A percentile compares a stretch with the other conserved stretches of the same genome.
Evolutionary conservation across 164 flowering plant genomes (phyloP).

Genomic region (Dillenia turbinata): DNA sequence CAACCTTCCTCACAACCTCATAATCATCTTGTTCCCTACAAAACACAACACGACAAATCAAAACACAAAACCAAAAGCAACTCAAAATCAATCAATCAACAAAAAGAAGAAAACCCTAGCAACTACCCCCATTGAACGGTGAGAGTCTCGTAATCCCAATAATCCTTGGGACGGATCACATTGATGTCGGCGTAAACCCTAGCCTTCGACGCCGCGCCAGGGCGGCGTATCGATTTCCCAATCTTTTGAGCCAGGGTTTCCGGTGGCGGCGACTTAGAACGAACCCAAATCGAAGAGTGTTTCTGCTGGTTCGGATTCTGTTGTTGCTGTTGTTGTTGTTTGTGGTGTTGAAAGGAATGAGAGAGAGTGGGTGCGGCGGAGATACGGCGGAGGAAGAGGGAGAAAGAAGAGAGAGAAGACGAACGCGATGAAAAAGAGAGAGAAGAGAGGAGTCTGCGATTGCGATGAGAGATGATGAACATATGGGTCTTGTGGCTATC

Average conservation of each 20-base stretch:
- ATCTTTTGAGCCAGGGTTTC: conserved; percentile 92
- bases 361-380: conserved; percentile 4
- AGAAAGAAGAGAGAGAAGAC: conserved; percentile 5
- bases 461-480: conserved; percentile 17
- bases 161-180: conserved; percentile 84
- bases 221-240: conserved; percentile 75
- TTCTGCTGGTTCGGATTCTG: conserved; percentile 7
- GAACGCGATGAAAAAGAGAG: conserved; percentile 6
- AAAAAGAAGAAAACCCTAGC: neutral
- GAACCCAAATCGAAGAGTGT: neutral
- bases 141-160: conserved; percentile 94
- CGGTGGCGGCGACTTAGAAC: conserved; percentile 5
- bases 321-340: conserved; percentile 6
- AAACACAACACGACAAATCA: conserved; percentile 3
- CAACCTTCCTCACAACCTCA: conserved; percentile 95
- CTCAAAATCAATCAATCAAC: neutral
- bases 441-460: conserved; percentile 9
- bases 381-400: neutral
- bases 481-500: conserved; percentile 70
- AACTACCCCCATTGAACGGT: conserved; percentile 92
- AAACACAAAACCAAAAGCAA: neutral
- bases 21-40: conserved; percentile 92
- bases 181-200: conserved; percentile 89
- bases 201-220: conserved; percentile 91
- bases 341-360: conserved; percentile 18